Evolutionary conservation across 1,139 yeast species (phyloP).

Genomic region (Candida dubliniensis): DNA sequence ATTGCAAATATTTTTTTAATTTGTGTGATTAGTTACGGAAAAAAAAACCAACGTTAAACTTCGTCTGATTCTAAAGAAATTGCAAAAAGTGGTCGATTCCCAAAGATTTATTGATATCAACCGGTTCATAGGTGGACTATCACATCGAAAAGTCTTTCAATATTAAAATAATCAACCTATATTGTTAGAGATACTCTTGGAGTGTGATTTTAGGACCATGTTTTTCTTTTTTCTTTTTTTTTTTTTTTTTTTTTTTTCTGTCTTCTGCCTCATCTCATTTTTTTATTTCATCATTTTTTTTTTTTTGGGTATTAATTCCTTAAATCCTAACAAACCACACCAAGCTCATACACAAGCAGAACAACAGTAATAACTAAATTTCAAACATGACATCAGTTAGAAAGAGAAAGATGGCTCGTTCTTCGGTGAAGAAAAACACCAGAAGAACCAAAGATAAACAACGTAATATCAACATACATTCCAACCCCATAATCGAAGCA

Average conservation of each 20-base stretch:
- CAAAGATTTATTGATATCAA: too few relatives aligned
- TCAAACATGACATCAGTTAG: slow-evolving; percentile 71
- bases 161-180: too few relatives aligned
- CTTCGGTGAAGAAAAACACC: slow-evolving; percentile 66
- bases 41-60: too few relatives aligned
- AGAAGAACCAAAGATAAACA: slow-evolving; percentile 70
- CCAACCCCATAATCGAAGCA: slow-evolving; percentile 81
- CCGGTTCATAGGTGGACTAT: too few relatives aligned
- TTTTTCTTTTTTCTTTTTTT: not conserved
- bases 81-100: too few relatives aligned
- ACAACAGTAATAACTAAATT: slow-evolving; percentile 1
- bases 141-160: too few relatives aligned
- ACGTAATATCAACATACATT: slow-evolving; percentile 58
- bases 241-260: not conserved
- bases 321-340: not conserved
- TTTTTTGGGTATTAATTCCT: too few relatives aligned
- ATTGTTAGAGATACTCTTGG: too few relatives aligned
- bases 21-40: too few relatives aligned
- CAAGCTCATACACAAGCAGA: not conserved
- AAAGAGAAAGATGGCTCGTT: slow-evolving; percentile 79
- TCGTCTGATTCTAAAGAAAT: too few relatives aligned
- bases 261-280: slow-evolving; percentile 3
- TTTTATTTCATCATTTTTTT: not conserved
- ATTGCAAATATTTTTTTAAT: too few relatives aligned
- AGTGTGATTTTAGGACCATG: not conserved